A percentile compares a stretch with the other conserved stretches of the same genome.
Conservation (phyloP, 495 filamentous ascomycete genomes). For the Bacidia gigantensis region DNA sequence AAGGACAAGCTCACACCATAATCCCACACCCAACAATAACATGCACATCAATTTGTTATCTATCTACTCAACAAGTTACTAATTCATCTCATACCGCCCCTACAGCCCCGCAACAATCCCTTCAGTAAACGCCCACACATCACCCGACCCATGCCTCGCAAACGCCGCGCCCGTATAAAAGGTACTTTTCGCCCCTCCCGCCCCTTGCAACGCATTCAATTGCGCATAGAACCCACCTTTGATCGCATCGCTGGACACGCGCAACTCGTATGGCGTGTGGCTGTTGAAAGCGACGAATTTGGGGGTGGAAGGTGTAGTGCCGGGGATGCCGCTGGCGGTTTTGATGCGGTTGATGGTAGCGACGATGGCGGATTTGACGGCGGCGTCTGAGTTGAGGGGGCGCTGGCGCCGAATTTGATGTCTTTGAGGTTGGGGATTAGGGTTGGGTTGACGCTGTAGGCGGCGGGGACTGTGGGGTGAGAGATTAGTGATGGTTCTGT, state of each 20-base stretch:
- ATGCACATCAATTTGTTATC: no score
- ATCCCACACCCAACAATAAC: no score
- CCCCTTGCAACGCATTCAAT: conserved; percentile 38
- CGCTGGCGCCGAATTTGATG: conserved; percentile 10
- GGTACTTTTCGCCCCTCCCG: conserved; percentile 25
- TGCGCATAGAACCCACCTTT: conserved; percentile 34
- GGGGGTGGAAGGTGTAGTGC: conserved; percentile 6
- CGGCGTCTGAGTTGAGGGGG: conserved; percentile 2
- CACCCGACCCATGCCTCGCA: conserved; percentile 21
- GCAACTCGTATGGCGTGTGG: conserved; percentile 23
- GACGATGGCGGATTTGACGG: conserved; percentile 12
- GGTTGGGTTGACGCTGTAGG: conserved; percentile 18
- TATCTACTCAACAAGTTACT: no score
- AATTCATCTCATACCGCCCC: no score
- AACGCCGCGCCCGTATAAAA: conserved; percentile 39
- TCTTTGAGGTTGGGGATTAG: conserved; percentile 5
- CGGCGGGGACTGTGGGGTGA: conserved; percentile 18
- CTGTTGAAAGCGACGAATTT: conserved; percentile 17
- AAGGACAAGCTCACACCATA: no score
- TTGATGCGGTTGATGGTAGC: conserved; percentile 10
- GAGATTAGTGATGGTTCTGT: no score
- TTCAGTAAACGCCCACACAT: conserved; percentile 26
- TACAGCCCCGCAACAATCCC: neutral
- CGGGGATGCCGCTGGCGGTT: conserved; percentile 10
- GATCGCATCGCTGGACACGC: conserved; percentile 25